These are phyloP conservation scores for Dryas drummondii DNA, from an alignment of 306 rosid genomes.

Conservation along the genomic window DNA sequence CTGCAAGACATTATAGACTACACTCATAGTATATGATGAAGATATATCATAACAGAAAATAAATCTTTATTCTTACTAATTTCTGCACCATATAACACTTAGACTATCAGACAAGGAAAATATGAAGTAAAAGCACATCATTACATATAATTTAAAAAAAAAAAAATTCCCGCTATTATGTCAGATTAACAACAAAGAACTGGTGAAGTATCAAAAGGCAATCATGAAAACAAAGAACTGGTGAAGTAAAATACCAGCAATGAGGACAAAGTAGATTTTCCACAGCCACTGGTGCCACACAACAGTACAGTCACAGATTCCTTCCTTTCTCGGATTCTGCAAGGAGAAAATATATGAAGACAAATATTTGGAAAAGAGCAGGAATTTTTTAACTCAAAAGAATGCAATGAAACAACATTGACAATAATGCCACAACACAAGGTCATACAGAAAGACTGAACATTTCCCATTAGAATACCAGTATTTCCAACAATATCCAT, in stretches of 20 bases:
- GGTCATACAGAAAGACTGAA: neutral
- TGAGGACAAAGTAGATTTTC: constrained; percentile 94
- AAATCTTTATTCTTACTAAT: neutral
- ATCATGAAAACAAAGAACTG: constrained; percentile 31
- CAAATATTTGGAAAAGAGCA: constrained; percentile 5
- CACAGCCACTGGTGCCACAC: constrained; percentile 99
- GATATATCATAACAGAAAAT: neutral
- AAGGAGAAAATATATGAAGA: constrained; percentile 19
- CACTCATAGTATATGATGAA: constrained; percentile 2
- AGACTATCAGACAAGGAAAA: neutral
- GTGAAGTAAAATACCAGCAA: constrained; percentile 68
- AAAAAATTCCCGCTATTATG: neutral
- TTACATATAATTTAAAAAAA: neutral
- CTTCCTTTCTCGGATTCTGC: constrained; percentile 87
- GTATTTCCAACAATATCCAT: neutral
- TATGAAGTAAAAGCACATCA: no score
- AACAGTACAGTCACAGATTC: constrained; percentile 85
- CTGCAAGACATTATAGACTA: constrained; percentile 43
- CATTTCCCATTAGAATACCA: neutral
- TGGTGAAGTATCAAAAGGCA: neutral
- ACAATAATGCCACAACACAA: neutral
- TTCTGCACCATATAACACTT: constrained; percentile 1
- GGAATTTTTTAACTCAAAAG: neutral
- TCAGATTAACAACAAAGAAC: constrained; percentile 19
- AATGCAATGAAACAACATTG: neutral